Percentiles rank a stretch among this genome's conserved stretches.
Evolutionary conservation across 2,329 filamentous ascomycete genomes (phyloP).

Genomic region (Raffaelea arxii): DNA sequence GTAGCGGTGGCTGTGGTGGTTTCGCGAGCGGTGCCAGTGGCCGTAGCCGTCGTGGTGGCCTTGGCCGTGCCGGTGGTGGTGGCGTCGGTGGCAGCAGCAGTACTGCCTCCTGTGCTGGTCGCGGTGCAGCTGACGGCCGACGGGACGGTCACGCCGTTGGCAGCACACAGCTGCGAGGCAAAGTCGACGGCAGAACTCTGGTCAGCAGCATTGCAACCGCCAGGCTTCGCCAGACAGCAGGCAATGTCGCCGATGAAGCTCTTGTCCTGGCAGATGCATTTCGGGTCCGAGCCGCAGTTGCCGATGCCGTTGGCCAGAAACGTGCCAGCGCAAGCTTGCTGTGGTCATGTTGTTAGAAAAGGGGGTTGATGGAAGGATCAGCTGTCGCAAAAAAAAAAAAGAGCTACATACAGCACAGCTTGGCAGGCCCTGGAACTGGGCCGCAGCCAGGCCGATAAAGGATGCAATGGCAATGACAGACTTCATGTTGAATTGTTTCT

Average conservation of each 20-base stretch:
- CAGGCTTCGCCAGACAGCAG: constrained; percentile 22
- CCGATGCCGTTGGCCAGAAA: constrained; percentile 21
- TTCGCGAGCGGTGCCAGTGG: constrained; percentile 6
- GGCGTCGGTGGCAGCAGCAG: neutral
- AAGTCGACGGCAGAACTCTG: constrained; percentile 21
- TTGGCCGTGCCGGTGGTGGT: constrained; percentile 4
- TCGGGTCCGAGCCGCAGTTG: constrained; percentile 23
- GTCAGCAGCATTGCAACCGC: constrained; percentile 18
- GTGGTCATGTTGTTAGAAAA: constrained; percentile 6
- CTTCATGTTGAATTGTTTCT: constrained; percentile 30
- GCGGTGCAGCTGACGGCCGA: constrained; percentile 19
- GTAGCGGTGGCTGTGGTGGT: constrained; percentile 6
- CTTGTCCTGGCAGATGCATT: constrained; percentile 32
- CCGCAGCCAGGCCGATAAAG: constrained; percentile 40
- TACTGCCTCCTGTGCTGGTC: constrained; percentile 3
- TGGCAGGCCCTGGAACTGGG: constrained; percentile 38
- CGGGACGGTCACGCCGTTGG: constrained; percentile 23
- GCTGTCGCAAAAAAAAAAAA: neutral
- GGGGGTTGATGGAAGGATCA: neutral
- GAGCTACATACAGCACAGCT: constrained; percentile 41
- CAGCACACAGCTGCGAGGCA: constrained; percentile 22
- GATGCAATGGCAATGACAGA: constrained; percentile 30
- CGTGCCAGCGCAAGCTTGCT: constrained; percentile 21
- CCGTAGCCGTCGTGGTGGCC: constrained; percentile 7
- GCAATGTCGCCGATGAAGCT: constrained; percentile 29